Evolutionary conservation across 2,329 filamentous ascomycete species (phyloP).

Genomic region (Cryphonectria nitschkei): DNA sequence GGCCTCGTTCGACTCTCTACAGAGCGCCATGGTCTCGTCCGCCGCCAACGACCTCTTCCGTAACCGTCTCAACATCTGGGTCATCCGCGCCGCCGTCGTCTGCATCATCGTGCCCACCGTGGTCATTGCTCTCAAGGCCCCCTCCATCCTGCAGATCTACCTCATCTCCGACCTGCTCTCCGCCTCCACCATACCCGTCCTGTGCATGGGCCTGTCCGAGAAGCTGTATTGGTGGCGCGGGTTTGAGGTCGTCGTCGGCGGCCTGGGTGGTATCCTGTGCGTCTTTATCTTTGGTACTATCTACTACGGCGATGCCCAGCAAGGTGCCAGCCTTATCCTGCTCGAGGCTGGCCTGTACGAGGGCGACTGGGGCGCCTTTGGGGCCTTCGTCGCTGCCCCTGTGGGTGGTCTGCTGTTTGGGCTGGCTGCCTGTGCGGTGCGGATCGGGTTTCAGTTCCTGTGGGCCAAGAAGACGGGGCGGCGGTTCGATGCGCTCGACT

Average conservation of each 20-base stretch:
- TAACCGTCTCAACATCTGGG: conserved; percentile 77
- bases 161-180: conserved; percentile 81
- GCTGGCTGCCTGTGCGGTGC: conserved; percentile 61
- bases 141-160: conserved; percentile 79
- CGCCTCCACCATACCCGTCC: conserved; percentile 73
- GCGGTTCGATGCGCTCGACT: conserved; percentile 70
- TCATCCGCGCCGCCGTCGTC: conserved; percentile 70
- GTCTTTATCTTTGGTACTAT: conserved; percentile 82
- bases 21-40: conserved; percentile 83
- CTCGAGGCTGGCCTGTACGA: conserved; percentile 75
- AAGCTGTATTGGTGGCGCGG: conserved; percentile 74
- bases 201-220: conserved; percentile 72
- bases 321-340: conserved; percentile 70
- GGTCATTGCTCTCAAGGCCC: conserved; percentile 73
- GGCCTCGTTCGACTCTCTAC: conserved; percentile 78
- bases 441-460: conserved; percentile 62
- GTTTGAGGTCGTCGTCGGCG: conserved; percentile 78
- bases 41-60: conserved; percentile 84
- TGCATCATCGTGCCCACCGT: conserved; percentile 75
- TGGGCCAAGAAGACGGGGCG: conserved; percentile 60
- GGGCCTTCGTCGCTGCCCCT: conserved; percentile 80
- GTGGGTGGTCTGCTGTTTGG: conserved; percentile 76
- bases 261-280: conserved; percentile 75
- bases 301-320: conserved; percentile 70
- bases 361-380: conserved; percentile 81